phyloP scores from a whole-genome alignment of 2,329 filamentous ascomycete species.

The Fusarium sp. region DNA sequence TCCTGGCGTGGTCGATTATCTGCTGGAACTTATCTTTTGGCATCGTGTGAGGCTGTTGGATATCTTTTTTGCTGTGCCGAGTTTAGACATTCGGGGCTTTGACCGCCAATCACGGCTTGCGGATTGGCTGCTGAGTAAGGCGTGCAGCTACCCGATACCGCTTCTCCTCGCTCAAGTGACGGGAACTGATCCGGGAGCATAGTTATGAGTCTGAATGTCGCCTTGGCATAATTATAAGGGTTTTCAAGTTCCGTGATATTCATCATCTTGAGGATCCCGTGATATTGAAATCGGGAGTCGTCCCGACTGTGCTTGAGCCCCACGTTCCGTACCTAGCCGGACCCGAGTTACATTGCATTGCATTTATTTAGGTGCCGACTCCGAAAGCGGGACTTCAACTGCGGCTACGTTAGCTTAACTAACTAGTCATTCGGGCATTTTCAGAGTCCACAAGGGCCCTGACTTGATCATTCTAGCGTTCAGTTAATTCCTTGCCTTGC shows the following conservation, averaged over 20 bases:
- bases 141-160: not conserved
- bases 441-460: conserved; percentile 29
- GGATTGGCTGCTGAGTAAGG: conserved; percentile 6
- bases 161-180: conserved; percentile 8
- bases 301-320: conserved; percentile 34
- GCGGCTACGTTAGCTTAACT: conserved; percentile 46
- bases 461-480: conserved; percentile 19
- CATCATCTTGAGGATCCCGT: not conserved
- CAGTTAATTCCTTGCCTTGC: conserved; percentile 10
- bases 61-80: conserved; percentile 3
- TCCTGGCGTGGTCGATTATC: conserved; percentile 55
- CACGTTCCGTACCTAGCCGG: conserved; percentile 30
- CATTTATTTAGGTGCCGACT: conserved; percentile 36
- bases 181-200: conserved; percentile 8
- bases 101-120: conserved; percentile 9
- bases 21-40: conserved; percentile 7
- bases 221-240: not conserved
- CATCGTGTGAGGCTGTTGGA: accelerated
- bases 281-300: conserved; percentile 7
- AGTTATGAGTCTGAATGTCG: not conserved
- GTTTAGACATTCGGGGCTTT: not conserved
- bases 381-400: conserved; percentile 46
- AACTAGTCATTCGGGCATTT: conserved; percentile 29
- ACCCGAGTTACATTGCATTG: conserved; percentile 15
- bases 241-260: not conserved